phyloP scores from a whole-genome alignment of 129 eudicot species.

The Artemisia tridentata region DNA sequence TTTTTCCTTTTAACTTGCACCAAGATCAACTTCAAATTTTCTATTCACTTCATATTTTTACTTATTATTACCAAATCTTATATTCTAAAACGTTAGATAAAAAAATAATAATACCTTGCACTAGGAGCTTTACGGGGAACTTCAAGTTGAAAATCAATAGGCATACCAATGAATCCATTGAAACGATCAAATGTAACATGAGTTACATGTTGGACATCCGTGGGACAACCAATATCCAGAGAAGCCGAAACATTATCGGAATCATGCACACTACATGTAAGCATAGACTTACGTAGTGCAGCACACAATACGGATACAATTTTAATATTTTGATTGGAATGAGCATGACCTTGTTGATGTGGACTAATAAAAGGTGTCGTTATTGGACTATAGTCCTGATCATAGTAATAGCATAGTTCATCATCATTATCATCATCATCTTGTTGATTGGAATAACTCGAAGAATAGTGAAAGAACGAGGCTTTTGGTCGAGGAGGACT shows the following conservation, averaged over 20 bases:
- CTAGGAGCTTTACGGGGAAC: constrained; percentile 70
- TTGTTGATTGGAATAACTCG: constrained; percentile 13
- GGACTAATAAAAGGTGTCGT: constrained; percentile 58
- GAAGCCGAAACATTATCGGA: constrained; percentile 40
- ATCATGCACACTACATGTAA: constrained; percentile 72
- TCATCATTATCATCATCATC: constrained; percentile 37
- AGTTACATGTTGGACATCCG: constrained; percentile 62
- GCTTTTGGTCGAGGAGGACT: constrained; percentile 32
- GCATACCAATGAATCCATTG: constrained; percentile 80
- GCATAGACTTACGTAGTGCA: constrained; percentile 72
- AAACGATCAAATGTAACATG: constrained; percentile 88
- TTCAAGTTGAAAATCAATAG: constrained; percentile 60
- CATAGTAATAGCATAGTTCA: constrained; percentile 32
- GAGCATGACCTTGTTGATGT: constrained; percentile 18
- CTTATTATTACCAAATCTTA: too few relatives aligned
- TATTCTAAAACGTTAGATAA: too few relatives aligned
- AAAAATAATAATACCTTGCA: constrained; percentile 55
- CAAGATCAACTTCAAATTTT: too few relatives aligned
- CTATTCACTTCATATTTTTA: too few relatives aligned
- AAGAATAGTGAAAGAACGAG: constrained; percentile 30
- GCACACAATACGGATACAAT: constrained; percentile 43
- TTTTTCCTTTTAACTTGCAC: too few relatives aligned
- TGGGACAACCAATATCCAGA: constrained; percentile 75
- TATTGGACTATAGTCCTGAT: constrained; percentile 40
- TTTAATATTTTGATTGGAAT: constrained; percentile 37